phyloP scores from a whole-genome alignment of 441 rosid genomes.

The Capsella rubella region DNA sequence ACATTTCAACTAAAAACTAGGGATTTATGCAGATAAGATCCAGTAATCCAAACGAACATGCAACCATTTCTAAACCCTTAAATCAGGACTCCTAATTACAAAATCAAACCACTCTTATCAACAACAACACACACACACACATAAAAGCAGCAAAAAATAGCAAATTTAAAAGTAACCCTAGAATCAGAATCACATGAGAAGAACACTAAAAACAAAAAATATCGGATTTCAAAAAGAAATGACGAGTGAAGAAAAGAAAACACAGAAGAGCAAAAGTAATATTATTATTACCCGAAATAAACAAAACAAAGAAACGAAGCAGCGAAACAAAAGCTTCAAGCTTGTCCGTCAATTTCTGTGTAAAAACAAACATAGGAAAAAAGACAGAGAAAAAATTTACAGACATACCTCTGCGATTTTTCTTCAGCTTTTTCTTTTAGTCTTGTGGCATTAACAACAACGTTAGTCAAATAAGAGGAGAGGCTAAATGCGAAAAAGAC shows the following conservation, averaged over 20 bases:
- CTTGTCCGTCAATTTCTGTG: constrained; percentile 29
- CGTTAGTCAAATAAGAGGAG: constrained; percentile 27
- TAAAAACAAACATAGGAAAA: not conserved
- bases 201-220: not conserved
- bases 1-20: constrained; percentile 3
- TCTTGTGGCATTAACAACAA: not conserved
- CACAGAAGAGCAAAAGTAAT: constrained; percentile 12
- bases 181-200: not conserved
- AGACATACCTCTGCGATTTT: constrained; percentile 40
- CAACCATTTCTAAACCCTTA: constrained; percentile 38
- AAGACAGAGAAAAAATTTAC: not conserved
- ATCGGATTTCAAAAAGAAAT: not conserved
- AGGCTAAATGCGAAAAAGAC: constrained; percentile 1
- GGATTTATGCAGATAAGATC: constrained; percentile 5
- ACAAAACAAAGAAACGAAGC: not conserved
- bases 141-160: not conserved
- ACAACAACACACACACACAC: not conserved
- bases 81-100: constrained; percentile 17
- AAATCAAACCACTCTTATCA: constrained; percentile 26
- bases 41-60: constrained; percentile 15
- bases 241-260: constrained; percentile 16
- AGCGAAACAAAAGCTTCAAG: not conserved
- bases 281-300: constrained; percentile 21
- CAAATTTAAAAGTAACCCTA: constrained; percentile 21
- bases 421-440: constrained; percentile 20